These are phyloP conservation scores for Paramecium biaurelia DNA, from an alignment of 73 alveolate genomes.

Conservation along the genomic window DNA sequence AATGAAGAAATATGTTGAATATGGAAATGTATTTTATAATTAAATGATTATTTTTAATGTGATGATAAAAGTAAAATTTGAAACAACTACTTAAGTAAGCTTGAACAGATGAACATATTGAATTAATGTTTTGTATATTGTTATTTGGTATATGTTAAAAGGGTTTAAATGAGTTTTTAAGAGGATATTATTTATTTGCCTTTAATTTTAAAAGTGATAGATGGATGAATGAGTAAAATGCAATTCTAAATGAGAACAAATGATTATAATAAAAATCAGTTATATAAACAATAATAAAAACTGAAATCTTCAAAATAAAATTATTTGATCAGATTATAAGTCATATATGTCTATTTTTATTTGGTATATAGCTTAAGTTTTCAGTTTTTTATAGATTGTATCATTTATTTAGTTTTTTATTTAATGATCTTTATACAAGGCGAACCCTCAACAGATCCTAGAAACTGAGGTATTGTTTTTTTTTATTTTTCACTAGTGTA, in stretches of 20 bases:
- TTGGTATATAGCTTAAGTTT: neutral
- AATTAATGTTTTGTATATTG: neutral
- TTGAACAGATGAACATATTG: neutral
- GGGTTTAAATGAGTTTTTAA: neutral
- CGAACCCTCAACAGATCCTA: slow-evolving; percentile 23
- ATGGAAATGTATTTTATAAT: neutral
- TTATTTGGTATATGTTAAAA: neutral
- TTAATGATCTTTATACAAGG: neutral
- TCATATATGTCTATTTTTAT: neutral
- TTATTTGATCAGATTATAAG: neutral
- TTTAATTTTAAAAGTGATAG: too few relatives aligned
- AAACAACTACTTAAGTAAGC: neutral
- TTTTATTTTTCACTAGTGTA: slow-evolving; percentile 13
- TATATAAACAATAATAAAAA: neutral
- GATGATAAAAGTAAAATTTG: neutral
- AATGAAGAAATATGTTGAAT: neutral
- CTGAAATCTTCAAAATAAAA: neutral
- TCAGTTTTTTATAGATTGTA: neutral
- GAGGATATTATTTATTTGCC: too few relatives aligned
- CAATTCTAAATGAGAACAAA: neutral
- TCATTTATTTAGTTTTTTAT: neutral
- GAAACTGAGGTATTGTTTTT: neutral
- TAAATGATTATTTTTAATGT: neutral
- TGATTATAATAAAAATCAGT: neutral
- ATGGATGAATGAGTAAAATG: neutral